These are phyloP conservation scores for Peniophora sp. DNA, from an alignment of 1,284 basidiomycete species.

Conservation along the genomic window DNA sequence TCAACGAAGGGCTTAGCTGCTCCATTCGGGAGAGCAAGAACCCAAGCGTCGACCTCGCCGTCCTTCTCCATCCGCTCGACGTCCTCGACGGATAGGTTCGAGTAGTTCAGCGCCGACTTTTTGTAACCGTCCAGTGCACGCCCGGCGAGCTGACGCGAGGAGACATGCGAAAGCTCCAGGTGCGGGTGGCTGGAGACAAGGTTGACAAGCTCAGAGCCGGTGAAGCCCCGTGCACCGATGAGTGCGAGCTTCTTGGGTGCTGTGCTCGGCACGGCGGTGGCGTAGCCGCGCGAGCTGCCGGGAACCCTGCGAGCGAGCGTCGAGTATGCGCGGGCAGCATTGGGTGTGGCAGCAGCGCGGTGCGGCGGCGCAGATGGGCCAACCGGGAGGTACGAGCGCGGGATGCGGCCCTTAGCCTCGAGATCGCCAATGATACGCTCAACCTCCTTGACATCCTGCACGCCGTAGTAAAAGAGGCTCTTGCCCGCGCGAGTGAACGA, in stretches of 20 bases:
- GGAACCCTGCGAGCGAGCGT: conserved; percentile 56
- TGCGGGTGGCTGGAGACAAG: conserved; percentile 83
- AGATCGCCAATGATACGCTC: conserved; percentile 81
- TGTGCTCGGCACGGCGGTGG: conserved; percentile 47
- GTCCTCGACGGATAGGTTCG: conserved; percentile 71
- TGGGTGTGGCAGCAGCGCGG: conserved; percentile 22
- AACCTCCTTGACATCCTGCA: conserved; percentile 89
- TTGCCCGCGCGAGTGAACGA: conserved; percentile 93
- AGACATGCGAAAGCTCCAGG: conserved; percentile 89
- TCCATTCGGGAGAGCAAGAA: conserved; percentile 97
- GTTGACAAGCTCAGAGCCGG: conserved; percentile 86
- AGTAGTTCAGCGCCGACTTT: conserved; percentile 71
- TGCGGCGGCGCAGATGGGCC: conserved; percentile 73
- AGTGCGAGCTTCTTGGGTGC: conserved; percentile 86
- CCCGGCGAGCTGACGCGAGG: conserved; percentile 91
- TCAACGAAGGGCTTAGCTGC: conserved; percentile 97
- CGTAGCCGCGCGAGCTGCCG: conserved; percentile 53
- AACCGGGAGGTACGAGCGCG: conserved; percentile 78
- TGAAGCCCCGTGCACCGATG: conserved; percentile 94
- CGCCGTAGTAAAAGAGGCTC: conserved; percentile 96
- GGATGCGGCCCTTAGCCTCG: conserved; percentile 82
- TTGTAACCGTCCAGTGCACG: conserved; percentile 76
- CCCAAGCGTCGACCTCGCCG: conserved; percentile 90
- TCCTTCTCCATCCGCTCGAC: conserved; percentile 83
- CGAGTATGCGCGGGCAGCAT: conserved; percentile 58